These are phyloP conservation scores for Yamadazyma laniorum DNA, from an alignment of 805 yeast genomes.

Conservation along the genomic window DNA sequence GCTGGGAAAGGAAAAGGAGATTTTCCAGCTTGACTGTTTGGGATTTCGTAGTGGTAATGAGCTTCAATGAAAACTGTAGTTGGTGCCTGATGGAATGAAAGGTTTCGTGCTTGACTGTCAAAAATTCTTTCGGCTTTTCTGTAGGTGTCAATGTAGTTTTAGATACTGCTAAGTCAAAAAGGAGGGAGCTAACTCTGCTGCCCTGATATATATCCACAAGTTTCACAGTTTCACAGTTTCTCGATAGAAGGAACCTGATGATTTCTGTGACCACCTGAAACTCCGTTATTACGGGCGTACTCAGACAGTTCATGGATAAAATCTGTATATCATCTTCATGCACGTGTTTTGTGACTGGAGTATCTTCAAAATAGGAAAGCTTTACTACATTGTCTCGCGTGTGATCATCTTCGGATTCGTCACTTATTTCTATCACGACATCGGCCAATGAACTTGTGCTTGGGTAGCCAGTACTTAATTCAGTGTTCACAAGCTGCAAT, in stretches of 20 bases:
- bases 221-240: conserved; percentile 17
- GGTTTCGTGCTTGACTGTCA: conserved; percentile 9
- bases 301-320: background rate
- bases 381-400: too few species aligned
- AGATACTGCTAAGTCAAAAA: conserved; percentile 16
- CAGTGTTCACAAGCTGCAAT: background rate
- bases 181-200: conserved; percentile 14
- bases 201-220: conserved; percentile 22
- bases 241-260: conserved; percentile 19
- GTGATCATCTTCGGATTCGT: background rate
- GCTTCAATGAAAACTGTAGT: conserved; percentile 20
- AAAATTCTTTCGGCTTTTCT: conserved; percentile 1
- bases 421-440: background rate
- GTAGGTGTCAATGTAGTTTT: conserved; percentile 1
- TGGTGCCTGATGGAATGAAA: conserved; percentile 29
- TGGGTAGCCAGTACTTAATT: background rate
- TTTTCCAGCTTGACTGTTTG: conserved; percentile 22
- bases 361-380: background rate
- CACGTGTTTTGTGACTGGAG: background rate
- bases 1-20: conserved; percentile 12
- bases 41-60: conserved; percentile 23
- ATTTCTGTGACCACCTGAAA: conserved; percentile 24
- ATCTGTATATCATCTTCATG: background rate
- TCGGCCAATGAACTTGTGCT: background rate
- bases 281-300: conserved; percentile 18